These are phyloP conservation scores for Trypanosoma melophagium DNA, from an alignment of 208 protist species.

Conservation along the genomic window DNA sequence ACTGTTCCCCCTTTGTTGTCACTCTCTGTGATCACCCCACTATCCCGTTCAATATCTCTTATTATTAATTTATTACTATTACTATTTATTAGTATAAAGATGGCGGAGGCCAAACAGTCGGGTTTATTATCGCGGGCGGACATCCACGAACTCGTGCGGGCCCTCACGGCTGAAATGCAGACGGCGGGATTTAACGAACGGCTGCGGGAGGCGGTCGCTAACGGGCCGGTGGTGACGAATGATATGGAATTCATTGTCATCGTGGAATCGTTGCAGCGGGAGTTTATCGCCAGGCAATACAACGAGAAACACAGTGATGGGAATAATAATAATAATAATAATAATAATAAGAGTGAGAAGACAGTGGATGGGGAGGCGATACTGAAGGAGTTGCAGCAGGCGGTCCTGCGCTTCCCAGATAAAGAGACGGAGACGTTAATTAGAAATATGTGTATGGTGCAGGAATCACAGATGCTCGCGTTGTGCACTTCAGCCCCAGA, in stretches of 20 bases:
- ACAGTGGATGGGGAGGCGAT: slow-evolving; percentile 34
- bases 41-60: too few species aligned
- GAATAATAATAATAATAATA: not conserved
- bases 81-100: too few species aligned
- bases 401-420: slow-evolving; percentile 62
- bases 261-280: slow-evolving; percentile 63
- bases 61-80: too few species aligned
- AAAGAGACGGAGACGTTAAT: slow-evolving; percentile 53
- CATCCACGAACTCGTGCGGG: slow-evolving; percentile 44
- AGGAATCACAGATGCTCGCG: slow-evolving; percentile 56
- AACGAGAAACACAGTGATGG: slow-evolving; percentile 10
- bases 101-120: too few species aligned
- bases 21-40: too few species aligned
- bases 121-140: slow-evolving; percentile 3
- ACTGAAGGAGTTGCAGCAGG: slow-evolving; percentile 46
- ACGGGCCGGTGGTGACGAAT: slow-evolving; percentile 36
- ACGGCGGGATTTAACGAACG: slow-evolving; percentile 38
- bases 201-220: slow-evolving; percentile 28
- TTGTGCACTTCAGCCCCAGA: slow-evolving; percentile 42
- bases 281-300: slow-evolving; percentile 34
- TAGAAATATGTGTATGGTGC: slow-evolving; percentile 53
- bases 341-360: not conserved
- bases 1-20: too few species aligned
- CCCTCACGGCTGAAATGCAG: slow-evolving; percentile 49
- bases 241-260: slow-evolving; percentile 54